Percentiles rank a stretch among this genome's conserved stretches.
These are phyloP conservation scores for Neofusicoccum ribis DNA, from an alignment of 2,329 filamentous ascomycete species.

Conservation along the genomic window DNA sequence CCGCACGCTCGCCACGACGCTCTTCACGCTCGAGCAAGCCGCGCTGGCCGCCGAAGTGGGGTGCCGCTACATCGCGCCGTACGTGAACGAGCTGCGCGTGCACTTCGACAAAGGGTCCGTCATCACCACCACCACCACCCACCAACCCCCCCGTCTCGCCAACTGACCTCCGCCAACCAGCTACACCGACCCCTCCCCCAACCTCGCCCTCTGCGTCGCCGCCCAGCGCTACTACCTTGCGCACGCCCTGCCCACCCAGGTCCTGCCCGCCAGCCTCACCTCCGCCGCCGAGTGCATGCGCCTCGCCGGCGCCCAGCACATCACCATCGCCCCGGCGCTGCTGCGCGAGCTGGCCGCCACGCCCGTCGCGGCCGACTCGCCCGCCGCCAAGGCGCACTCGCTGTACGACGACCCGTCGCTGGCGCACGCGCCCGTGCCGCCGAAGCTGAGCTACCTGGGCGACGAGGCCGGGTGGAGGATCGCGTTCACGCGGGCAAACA, in stretches of 20 bases:
- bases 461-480: conserved; percentile 2
- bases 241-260: conserved; percentile 45
- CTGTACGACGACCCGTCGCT: not conserved
- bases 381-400: not conserved
- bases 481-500: not conserved
- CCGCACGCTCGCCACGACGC: conserved; percentile 61
- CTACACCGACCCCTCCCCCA: conserved; percentile 51
- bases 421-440: not conserved
- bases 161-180: conserved; percentile 21
- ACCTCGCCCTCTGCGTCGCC: conserved; percentile 52
- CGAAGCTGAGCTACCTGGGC: not conserved
- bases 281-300: conserved; percentile 59
- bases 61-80: conserved; percentile 64
- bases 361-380: not conserved
- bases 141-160: conserved; percentile 19
- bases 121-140: not conserved
- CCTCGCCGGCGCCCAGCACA: conserved; percentile 58
- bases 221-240: conserved; percentile 55
- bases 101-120: conserved; percentile 39
- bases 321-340: conserved; percentile 59
- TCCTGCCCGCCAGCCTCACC: conserved; percentile 60
- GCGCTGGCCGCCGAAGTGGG: conserved; percentile 57
- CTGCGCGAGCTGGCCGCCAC: conserved; percentile 38
- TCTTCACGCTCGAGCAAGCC: conserved; percentile 64
- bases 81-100: conserved; percentile 65